phyloP scores from a whole-genome alignment of 2,329 filamentous ascomycete genomes.

The Daldinia eschscholtzii region DNA sequence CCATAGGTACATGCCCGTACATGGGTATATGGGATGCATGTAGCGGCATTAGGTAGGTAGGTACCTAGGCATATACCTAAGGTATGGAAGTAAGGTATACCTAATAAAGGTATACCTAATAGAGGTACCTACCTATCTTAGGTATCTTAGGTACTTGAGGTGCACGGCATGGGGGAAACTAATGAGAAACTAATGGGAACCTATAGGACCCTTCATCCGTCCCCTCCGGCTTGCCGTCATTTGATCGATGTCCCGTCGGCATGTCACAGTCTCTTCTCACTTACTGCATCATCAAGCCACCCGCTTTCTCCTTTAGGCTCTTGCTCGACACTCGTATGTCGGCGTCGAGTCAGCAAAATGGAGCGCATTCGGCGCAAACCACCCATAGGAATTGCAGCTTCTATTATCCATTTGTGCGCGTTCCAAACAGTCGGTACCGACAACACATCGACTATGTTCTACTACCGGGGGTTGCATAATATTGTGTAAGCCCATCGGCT shows the following conservation, averaged over 20 bases:
- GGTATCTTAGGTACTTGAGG: not conserved
- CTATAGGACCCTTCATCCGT: slow-evolving; percentile 31
- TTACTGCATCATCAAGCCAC: slow-evolving; percentile 31
- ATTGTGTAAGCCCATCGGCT: slow-evolving; percentile 23
- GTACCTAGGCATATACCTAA: not conserved
- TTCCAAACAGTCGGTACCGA: slow-evolving; percentile 40
- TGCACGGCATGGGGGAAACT: slow-evolving; percentile 11
- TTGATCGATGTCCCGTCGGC: slow-evolving; percentile 41
- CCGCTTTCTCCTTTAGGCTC: slow-evolving; percentile 41
- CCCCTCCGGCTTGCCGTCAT: slow-evolving; percentile 43
- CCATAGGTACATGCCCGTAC: not conserved
- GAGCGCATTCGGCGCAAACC: slow-evolving; percentile 13
- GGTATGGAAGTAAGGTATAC: slow-evolving; percentile 5
- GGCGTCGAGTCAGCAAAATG: slow-evolving; percentile 27
- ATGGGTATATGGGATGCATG: slow-evolving; percentile 5
- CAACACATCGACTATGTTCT: slow-evolving; percentile 35
- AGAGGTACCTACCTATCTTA: too few species aligned
- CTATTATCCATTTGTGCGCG: slow-evolving; percentile 37
- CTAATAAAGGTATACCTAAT: not conserved
- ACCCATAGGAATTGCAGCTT: slow-evolving; percentile 33
- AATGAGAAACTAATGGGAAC: not conserved
- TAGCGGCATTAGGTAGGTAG: too few species aligned
- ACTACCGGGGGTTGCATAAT: slow-evolving; percentile 21
- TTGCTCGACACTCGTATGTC: slow-evolving; percentile 28
- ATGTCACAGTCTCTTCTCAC: slow-evolving; percentile 42